phyloP scores from a whole-genome alignment of 495 filamentous ascomycete species.

The Lasiosphaeria ovina region DNA sequence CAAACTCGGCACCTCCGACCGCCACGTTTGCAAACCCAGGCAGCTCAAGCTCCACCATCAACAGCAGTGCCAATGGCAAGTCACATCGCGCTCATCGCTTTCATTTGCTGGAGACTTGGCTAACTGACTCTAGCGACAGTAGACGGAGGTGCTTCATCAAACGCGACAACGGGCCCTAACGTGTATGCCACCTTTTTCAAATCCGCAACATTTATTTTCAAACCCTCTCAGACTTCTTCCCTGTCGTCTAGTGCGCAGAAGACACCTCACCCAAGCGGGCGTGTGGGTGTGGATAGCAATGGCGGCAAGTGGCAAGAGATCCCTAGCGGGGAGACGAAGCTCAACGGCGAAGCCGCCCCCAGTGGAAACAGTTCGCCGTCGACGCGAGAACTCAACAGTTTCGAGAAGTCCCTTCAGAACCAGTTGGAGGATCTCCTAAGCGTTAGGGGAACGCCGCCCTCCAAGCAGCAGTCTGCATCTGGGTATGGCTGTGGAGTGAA shows the following conservation, averaged over 20 bases:
- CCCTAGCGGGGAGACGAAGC: conserved; percentile 9
- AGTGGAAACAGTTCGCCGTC: conserved; percentile 24
- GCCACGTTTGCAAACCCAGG: conserved; percentile 15
- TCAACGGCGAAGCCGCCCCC: conserved; percentile 15
- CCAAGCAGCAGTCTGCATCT: conserved; percentile 4
- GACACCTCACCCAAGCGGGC: conserved; percentile 14
- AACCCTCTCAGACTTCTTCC: neutral
- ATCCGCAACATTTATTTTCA: neutral
- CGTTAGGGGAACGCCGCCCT: neutral
- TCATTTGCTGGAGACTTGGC: neutral
- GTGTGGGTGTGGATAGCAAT: conserved; percentile 12
- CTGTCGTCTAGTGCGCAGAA: neutral
- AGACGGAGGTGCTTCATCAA: conserved; percentile 15
- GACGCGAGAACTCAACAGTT: conserved; percentile 19
- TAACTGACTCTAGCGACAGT: conserved; percentile 22
- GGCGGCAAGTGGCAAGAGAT: neutral
- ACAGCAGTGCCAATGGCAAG: conserved; percentile 27
- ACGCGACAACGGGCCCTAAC: conserved; percentile 20
- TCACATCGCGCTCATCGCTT: neutral
- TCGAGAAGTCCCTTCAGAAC: conserved; percentile 24
- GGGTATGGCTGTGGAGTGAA: neutral
- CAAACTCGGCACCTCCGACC: conserved; percentile 17
- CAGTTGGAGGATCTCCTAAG: conserved; percentile 28
- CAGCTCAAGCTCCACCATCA: conserved; percentile 18
- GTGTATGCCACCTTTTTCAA: conserved; percentile 27